Conservation (phyloP, 345 rosid species). For the Cardamine resedifolia region DNA sequence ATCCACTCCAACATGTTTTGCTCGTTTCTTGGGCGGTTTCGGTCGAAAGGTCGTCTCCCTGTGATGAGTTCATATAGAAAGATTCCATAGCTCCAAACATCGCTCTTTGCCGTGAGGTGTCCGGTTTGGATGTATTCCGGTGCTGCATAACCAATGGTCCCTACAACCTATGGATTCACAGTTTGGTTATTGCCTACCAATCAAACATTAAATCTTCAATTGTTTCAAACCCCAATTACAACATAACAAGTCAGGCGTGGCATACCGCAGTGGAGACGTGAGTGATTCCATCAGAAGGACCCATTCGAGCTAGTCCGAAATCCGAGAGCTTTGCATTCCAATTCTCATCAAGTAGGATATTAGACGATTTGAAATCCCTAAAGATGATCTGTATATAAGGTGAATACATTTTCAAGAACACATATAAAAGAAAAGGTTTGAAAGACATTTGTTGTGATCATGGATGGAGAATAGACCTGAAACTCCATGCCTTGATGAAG, state of each 20-base stretch:
- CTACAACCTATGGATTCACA: conserved; percentile 59
- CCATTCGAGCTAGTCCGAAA: conserved; percentile 93
- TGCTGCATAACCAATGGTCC: conserved; percentile 95
- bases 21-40: conserved; percentile 79
- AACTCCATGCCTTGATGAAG: conserved; percentile 96
- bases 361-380: conserved; percentile 94
- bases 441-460: not conserved
- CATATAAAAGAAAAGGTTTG: not conserved
- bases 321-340: conserved; percentile 97
- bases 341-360: conserved; percentile 81
- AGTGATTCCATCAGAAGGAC: conserved; percentile 84
- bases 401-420: not conserved
- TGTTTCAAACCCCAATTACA: not conserved
- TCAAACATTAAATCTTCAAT: not conserved
- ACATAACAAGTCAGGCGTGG: not conserved
- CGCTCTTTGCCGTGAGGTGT: conserved; percentile 76
- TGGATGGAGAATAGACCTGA: conserved; percentile 54
- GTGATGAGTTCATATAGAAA: conserved; percentile 91
- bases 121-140: conserved; percentile 91
- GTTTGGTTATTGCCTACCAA: not conserved
- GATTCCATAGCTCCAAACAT: conserved; percentile 90
- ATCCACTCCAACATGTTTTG: conserved; percentile 94
- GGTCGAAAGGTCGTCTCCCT: conserved; percentile 79
- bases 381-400: conserved; percentile 70
- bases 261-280: conserved; percentile 91